Evolutionary conservation across 192 early-diverging fungal species (phyloP).

Genomic region (Funneliformis mosseae): DNA sequence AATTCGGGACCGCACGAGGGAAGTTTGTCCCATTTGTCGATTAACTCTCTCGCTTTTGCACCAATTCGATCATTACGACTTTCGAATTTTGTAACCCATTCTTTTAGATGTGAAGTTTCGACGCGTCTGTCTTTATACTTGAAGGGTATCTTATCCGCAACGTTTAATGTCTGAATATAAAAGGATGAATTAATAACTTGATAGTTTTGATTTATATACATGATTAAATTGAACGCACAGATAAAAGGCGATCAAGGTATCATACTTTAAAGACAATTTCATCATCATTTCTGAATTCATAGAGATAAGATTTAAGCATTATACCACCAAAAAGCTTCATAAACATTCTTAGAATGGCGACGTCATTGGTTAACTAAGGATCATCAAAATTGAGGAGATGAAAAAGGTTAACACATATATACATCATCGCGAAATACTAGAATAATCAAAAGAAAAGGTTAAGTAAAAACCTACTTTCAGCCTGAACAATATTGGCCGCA

Average conservation of each 20-base stretch:
- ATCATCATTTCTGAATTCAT: not conserved
- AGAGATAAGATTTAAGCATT: conserved; percentile 9
- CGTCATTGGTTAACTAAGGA: conserved; percentile 7
- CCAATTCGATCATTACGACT: conserved; percentile 2
- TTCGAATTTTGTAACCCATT: conserved; percentile 1
- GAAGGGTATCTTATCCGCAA: not conserved
- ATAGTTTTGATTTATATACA: not conserved
- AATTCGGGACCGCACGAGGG: not conserved
- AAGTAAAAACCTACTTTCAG: not conserved
- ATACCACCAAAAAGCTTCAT: conserved; percentile 13
- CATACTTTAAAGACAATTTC: conserved; percentile 19
- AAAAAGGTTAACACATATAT: not conserved
- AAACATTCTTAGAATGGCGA: not conserved
- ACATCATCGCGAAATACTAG: not conserved
- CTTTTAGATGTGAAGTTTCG: conserved; percentile 18
- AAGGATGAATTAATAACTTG: not conserved
- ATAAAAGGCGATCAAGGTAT: not conserved
- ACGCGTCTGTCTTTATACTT: conserved; percentile 11
- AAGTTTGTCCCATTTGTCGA: not conserved
- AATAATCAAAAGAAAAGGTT: not conserved
- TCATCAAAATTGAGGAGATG: not conserved
- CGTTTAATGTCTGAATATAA: not conserved
- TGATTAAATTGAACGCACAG: not conserved
- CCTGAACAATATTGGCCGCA: not conserved
- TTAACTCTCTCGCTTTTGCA: not conserved